These are phyloP conservation scores for Salix exigua DNA, from an alignment of 345 rosid species.

Conservation along the genomic window DNA sequence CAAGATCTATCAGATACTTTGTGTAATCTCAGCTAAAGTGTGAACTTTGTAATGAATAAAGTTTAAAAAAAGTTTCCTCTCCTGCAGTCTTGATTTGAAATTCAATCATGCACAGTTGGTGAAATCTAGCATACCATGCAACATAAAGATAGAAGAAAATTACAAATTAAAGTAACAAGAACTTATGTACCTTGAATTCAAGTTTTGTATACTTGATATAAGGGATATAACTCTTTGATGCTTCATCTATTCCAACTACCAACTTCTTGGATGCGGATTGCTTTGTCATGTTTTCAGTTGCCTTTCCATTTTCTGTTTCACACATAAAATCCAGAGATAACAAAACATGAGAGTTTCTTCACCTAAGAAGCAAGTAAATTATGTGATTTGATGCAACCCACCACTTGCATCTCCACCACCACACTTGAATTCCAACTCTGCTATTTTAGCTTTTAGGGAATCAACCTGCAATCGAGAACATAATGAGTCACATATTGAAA, in stretches of 20 bases:
- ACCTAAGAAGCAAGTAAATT: constrained; percentile 1
- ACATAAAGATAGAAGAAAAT: background rate
- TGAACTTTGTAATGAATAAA: background rate
- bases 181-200: constrained; percentile 65
- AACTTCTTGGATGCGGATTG: constrained; percentile 32
- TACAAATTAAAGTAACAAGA: background rate
- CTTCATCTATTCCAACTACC: constrained; percentile 27
- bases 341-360: background rate
- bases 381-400: constrained; percentile 19
- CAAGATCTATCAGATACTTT: background rate
- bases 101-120: background rate
- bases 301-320: constrained; percentile 40
- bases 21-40: background rate
- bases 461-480: constrained; percentile 48
- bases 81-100: background rate
- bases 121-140: background rate
- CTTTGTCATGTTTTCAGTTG: constrained; percentile 20
- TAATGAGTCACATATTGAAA: constrained; percentile 1
- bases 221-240: constrained; percentile 61
- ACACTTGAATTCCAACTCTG: constrained; percentile 49
- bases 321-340: constrained; percentile 12
- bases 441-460: constrained; percentile 60
- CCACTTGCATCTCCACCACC: constrained; percentile 23
- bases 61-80: background rate
- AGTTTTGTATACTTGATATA: constrained; percentile 82